phyloP scores from a whole-genome alignment of 2,329 filamentous ascomycete genomes.

The Neofusicoccum parvum region DNA sequence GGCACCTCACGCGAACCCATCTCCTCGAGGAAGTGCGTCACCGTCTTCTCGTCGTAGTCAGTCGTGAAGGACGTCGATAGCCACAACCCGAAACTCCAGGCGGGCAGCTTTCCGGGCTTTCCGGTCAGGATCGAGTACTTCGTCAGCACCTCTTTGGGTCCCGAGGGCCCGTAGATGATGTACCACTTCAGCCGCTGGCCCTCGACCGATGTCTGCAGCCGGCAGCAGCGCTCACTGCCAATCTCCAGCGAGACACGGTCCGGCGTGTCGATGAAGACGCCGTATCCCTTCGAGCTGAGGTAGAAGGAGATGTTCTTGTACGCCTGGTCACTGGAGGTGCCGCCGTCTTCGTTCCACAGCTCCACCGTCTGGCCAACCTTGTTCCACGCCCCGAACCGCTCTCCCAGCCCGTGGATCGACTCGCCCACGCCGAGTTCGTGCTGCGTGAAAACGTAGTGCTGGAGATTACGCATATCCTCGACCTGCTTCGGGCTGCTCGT shows the following conservation, averaged over 20 bases:
- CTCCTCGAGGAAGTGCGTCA: conserved; percentile 67
- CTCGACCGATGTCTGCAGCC: conserved; percentile 69
- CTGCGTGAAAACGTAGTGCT: conserved; percentile 51
- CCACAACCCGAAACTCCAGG: conserved; percentile 78
- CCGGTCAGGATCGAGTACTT: conserved; percentile 71
- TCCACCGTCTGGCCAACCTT: conserved; percentile 72
- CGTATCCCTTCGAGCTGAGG: conserved; percentile 73
- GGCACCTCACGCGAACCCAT: conserved; percentile 67
- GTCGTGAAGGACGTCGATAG: conserved; percentile 76
- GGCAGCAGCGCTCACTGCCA: conserved; percentile 71
- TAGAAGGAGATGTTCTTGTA: conserved; percentile 75
- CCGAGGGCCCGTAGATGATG: conserved; percentile 68
- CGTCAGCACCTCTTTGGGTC: conserved; percentile 69
- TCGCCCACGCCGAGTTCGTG: conserved; percentile 57
- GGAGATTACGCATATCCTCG: conserved; percentile 49
- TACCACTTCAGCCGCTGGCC: conserved; percentile 73
- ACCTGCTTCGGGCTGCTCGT: conserved; percentile 56
- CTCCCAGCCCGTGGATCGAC: conserved; percentile 72
- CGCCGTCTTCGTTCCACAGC: conserved; percentile 64
- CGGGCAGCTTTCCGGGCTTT: conserved; percentile 64
- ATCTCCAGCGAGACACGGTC: conserved; percentile 72
- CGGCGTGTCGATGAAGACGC: conserved; percentile 72
- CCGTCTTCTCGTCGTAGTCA: conserved; percentile 70
- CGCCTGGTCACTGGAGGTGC: conserved; percentile 69
- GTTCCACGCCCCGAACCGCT: conserved; percentile 75